phyloP scores from a whole-genome alignment of 257 asterid species.

The Solanum rostratum region DNA sequence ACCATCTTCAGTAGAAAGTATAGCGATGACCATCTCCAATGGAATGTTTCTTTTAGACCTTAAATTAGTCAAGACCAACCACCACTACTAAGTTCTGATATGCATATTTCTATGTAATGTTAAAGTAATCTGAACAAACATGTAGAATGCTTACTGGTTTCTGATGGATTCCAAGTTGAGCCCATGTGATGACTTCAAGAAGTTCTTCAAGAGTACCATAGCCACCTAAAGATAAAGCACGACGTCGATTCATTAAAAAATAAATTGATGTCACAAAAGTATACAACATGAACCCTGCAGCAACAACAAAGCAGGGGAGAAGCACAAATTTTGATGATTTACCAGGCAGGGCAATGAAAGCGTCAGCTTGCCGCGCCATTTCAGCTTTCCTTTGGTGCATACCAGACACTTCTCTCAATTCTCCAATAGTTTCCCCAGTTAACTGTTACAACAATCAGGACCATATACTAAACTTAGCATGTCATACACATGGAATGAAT shows the following conservation, averaged over 20 bases:
- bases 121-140: not conserved
- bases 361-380: conserved; percentile 96
- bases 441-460: conserved; percentile 22
- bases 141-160: conserved; percentile 51
- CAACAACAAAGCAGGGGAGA: not conserved
- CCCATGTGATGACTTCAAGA: conserved; percentile 98
- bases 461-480: not conserved
- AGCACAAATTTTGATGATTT: not conserved
- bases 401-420: conserved; percentile 73
- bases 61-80: not conserved
- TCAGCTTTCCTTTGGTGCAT: conserved; percentile 97
- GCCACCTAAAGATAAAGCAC: conserved; percentile 42
- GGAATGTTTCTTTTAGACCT: not conserved
- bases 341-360: conserved; percentile 98
- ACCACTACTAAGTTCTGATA: not conserved
- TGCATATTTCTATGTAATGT: not conserved
- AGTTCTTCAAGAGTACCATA: conserved; percentile 96
- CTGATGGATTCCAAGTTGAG: conserved; percentile 89
- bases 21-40: not conserved
- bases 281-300: not conserved
- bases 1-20: no score
- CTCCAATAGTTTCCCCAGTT: conserved; percentile 73
- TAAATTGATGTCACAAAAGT: not conserved
- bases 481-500: not conserved
- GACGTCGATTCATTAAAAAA: no score